Base-by-base conservation (phyloP, 352 stramenopile genomes). In the Phytophthora vignae region DNA sequence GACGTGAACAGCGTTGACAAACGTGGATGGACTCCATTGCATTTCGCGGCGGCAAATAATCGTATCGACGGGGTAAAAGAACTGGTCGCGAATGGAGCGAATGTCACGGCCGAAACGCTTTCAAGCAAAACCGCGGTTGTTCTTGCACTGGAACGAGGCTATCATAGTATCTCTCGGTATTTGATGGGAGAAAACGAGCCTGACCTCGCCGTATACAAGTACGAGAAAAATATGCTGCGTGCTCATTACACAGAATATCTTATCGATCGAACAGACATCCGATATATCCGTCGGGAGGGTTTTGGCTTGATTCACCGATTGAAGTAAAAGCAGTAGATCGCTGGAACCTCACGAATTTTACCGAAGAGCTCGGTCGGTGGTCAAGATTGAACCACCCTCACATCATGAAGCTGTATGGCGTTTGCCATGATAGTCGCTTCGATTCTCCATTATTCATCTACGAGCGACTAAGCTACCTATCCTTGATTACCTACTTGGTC, bases 391-490 rank as follows among this genome's bases (percentile, higher is more conserved):
- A 17, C 25, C 63, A 76, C 27, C 69, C 69, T 6, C 59, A 76
- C 21, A 12, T 76, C 12, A 46, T 73, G 2, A 59, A 68, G 27
- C 31, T 76, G 4, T 76, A 68, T 27, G 73, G 73, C 7, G 44
- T 64, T 22, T 71, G 59, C 7, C 29, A 36, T 2, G 25, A 2
- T 29, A 29, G 4, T 3, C 1, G 25, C 25, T 29, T 2, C 25
- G 25, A 17, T n/a, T n/a, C n/a, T n/a, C n/a, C n/a, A n/a, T n/a
- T n/a, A n/a, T n/a, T n/a, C n/a, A n/a, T n/a, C n/a, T n/a, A n/a
- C n/a, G n/a, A n/a, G n/a, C n/a, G n/a, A n/a, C n/a, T n/a, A n/a
- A n/a, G n/a, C n/a, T n/a, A n/a, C n/a, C n/a, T n/a, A n/a, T n/a
- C n/a, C n/a, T n/a, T n/a, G n/a, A n/a, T n/a, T n/a, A n/a, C n/a